Base-by-base conservation (phyloP, 495 filamentous ascomycete genomes). In the Aspergillus sparsus region DNA sequence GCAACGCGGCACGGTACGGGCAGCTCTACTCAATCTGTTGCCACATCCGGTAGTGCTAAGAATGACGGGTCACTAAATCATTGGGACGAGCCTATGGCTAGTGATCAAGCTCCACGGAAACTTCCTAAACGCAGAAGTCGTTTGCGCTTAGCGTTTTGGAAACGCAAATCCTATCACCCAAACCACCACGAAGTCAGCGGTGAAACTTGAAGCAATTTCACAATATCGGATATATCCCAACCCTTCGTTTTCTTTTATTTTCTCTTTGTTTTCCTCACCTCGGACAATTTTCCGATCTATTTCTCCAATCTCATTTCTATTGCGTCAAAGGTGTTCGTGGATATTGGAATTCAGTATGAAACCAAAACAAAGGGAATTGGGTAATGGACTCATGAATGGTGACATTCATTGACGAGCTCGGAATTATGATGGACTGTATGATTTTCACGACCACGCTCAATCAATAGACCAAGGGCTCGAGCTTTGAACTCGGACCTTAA, bases 71-170 rank as follows among this genome's bases (percentile, higher is more conserved):
- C 72, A 46, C 45, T 9, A 2, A 46, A 59, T 7, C 67, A 63
- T 31, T 64, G 59, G 32, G 68, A 70, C 18, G 71, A 71, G n/a
- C 57, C 61, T 16, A 34, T 50, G 52, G 68, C 61, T 27, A 49
- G 55, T 16, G 63, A 66, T 1, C 55, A 58, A 21, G 58, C 55
- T 7, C 49, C 57, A 13, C 63, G 67, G 32, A 65, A 65, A 51
- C 66, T 78, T 35, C 69, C 71, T 16, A 78, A 78, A 54, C 70
- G 71, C 27, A 69, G 71, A 46, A 80, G 77, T 63, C 72, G 77
- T 32, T 66, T 80, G 16, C 70, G 77, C 35, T 66, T 80, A 49
- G 77, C 77, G 33, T 80, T 80, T 53, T 80, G 77, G 77, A 76
- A 71, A 53, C 77, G 77, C 31, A 74, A 71, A 42, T 64, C 63